Percentiles rank a stretch among this genome's conserved stretches.
These are phyloP conservation scores for Lentinula guzmanii DNA, from an alignment of 768 basidiomycete genomes.

Conservation along the genomic window DNA sequence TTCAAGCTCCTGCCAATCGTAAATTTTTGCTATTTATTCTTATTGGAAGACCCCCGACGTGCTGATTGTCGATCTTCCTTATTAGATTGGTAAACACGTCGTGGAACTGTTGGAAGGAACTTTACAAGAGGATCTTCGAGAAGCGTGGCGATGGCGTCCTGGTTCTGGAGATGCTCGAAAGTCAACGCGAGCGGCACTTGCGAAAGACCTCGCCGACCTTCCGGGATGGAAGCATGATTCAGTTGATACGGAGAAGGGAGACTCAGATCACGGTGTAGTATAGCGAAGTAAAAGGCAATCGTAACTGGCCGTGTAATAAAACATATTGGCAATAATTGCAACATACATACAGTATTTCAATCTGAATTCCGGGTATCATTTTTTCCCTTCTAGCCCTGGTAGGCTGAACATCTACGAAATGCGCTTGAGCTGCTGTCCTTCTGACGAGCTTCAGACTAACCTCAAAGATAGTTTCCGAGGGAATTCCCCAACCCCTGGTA, in stretches of 20 bases:
- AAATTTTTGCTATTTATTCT: background rate
- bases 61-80: background rate
- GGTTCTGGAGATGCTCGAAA: constrained; percentile 4
- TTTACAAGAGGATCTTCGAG: background rate
- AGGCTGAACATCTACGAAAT: constrained; percentile 45
- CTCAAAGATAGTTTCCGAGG: constrained; percentile 60
- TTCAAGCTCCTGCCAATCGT: constrained; percentile 5
- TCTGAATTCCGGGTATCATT: constrained; percentile 7
- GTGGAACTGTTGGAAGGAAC: background rate
- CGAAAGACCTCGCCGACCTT: constrained; percentile 2
- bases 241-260: background rate
- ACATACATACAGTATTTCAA: too few species aligned
- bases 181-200: background rate
- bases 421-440: background rate
- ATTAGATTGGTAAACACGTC: background rate
- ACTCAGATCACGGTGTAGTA: too few species aligned
- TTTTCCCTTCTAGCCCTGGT: constrained; percentile 36
- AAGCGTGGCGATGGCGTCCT: constrained; percentile 7
- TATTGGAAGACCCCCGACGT: too few species aligned
- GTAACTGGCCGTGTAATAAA: too few species aligned
- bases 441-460: constrained; percentile 22
- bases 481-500: constrained; percentile 53
- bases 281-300: too few species aligned
- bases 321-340: background rate
- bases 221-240: constrained; percentile 3